Evolutionary conservation across 192 early-diverging fungal genomes (phyloP).

Genomic region (Umbelopsis isabellina): DNA sequence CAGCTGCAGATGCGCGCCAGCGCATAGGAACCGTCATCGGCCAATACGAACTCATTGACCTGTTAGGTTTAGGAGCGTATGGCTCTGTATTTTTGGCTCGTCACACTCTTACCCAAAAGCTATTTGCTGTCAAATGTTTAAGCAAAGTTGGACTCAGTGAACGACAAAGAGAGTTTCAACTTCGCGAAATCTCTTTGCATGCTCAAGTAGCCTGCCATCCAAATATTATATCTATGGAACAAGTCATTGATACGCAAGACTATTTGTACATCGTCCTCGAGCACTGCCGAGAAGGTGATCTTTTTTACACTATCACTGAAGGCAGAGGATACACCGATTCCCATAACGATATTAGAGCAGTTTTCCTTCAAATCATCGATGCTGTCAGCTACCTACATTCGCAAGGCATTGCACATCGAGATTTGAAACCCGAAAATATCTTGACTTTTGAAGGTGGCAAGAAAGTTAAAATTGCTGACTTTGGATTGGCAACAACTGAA

Average conservation of each 20-base stretch:
- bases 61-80: constrained; percentile 76
- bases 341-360: constrained; percentile 74
- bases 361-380: constrained; percentile 84
- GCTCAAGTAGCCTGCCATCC: constrained; percentile 64
- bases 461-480: constrained; percentile 86
- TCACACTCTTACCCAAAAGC: constrained; percentile 53
- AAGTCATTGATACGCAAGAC: constrained; percentile 65
- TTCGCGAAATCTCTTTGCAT: constrained; percentile 71
- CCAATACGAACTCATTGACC: constrained; percentile 39
- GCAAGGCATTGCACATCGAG: constrained; percentile 84
- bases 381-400: constrained; percentile 77
- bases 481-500: constrained; percentile 89
- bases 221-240: constrained; percentile 67
- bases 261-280: constrained; percentile 72
- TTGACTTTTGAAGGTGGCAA: constrained; percentile 60
- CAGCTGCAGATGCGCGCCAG: constrained; percentile 1
- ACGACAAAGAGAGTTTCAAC: constrained; percentile 63
- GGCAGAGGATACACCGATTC: constrained; percentile 69
- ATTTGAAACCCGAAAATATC: constrained; percentile 87
- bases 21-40: constrained; percentile 18
- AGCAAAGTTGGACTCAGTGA: constrained; percentile 55
- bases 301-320: constrained; percentile 92
- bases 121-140: constrained; percentile 77
- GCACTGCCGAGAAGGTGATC: constrained; percentile 87
- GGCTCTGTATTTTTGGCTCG: constrained; percentile 74